Evolutionary conservation across 2,329 filamentous ascomycete genomes (phyloP).

Genomic region (Cordyceps farinosa): DNA sequence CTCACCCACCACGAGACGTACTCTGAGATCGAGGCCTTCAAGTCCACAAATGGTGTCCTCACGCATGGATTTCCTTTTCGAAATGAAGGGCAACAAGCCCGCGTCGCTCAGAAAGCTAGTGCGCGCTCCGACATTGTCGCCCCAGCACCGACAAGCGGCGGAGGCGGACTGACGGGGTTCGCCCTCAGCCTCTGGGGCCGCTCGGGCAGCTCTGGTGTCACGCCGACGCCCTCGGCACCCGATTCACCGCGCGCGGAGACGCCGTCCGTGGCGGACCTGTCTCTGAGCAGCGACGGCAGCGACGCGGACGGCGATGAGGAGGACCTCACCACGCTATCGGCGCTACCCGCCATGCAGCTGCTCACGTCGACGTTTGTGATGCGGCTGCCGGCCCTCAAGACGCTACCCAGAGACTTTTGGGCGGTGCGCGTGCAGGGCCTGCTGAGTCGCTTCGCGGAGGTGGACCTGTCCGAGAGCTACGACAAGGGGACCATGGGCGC

Average conservation of each 20-base stretch:
- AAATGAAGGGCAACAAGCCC: neutral
- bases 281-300: conserved; percentile 15
- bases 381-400: conserved; percentile 61
- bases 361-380: conserved; percentile 64
- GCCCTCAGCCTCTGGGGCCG: conserved; percentile 15
- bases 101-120: conserved; percentile 16
- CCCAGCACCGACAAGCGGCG: conserved; percentile 21
- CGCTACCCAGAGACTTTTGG: conserved; percentile 64
- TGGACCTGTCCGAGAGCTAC: conserved; percentile 74
- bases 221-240: conserved; percentile 11
- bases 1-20: conserved; percentile 59
- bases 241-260: conserved; percentile 7
- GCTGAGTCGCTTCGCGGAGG: conserved; percentile 59
- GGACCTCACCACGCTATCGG: conserved; percentile 32
- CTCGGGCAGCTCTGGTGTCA: conserved; percentile 3
- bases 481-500: conserved; percentile 73
- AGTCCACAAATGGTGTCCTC: conserved; percentile 58
- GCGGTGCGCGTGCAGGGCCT: conserved; percentile 56
- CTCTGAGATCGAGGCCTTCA: conserved; percentile 70
- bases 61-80: conserved; percentile 68
- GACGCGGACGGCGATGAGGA: conserved; percentile 26
- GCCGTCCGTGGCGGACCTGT: neutral
- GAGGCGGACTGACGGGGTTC: conserved; percentile 19
- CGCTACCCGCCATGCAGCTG: conserved; percentile 64
- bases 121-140: conserved; percentile 22